Conservation (phyloP, 164 flowering plant genomes). For the Piper betle region DNA sequence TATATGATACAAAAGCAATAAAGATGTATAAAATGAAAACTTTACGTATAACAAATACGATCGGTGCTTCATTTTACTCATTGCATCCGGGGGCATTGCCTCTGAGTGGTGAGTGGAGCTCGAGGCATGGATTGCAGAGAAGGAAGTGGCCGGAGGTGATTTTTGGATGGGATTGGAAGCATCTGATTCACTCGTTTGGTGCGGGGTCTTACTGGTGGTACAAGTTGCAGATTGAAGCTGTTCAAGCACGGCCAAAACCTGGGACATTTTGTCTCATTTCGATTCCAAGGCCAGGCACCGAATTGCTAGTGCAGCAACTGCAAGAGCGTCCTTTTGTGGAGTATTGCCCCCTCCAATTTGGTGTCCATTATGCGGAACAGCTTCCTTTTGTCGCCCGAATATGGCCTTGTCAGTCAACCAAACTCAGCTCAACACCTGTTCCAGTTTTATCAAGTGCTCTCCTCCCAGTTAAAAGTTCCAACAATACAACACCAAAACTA, state of each 20-base stretch:
- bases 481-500: no score
- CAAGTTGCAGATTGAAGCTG: no score
- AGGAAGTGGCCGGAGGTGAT: conserved; percentile 24
- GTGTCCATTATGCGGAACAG: no score
- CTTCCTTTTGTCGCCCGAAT: no score
- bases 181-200: conserved; percentile 9
- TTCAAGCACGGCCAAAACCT: conserved; percentile 52
- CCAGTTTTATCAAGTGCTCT: no score
- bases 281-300: conserved; percentile 51
- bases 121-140: conserved; percentile 2
- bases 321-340: conserved; percentile 57
- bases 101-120: conserved; percentile 11
- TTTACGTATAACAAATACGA: no score
- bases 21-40: no score
- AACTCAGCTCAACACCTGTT: conserved; percentile 29
- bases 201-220: no score
- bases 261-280: conserved; percentile 57
- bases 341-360: conserved; percentile 44
- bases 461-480: no score
- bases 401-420: conserved; percentile 51
- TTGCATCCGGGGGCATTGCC: conserved; percentile 6
- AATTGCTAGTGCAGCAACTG: no score
- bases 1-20: no score
- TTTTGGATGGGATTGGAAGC: no score
- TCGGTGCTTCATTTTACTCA: background rate